Conservation (phyloP, 495 filamentous ascomycete species). For the Amphirosellinia nigrospora region DNA sequence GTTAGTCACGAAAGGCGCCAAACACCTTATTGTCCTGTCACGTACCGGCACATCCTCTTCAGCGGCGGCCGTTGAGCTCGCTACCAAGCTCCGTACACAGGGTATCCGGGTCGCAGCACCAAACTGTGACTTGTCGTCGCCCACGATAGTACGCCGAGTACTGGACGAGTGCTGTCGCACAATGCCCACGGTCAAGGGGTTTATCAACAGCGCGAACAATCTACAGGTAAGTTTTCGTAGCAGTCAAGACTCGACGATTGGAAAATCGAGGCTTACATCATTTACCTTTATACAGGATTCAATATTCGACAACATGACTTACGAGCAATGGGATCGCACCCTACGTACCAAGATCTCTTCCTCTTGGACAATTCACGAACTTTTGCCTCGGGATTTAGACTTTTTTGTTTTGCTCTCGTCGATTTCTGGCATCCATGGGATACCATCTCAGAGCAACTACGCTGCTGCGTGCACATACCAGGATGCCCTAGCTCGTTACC, state of each 20-base stretch:
- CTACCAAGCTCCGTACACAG: too few species aligned
- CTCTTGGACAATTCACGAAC: constrained; percentile 44
- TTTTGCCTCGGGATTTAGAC: constrained; percentile 48
- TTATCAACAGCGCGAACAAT: background rate
- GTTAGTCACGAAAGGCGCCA: background rate
- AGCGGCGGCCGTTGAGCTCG: background rate
- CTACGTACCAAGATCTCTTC: constrained; percentile 44
- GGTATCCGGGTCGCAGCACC: background rate
- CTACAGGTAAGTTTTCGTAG: too few species aligned
- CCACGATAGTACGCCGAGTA: too few species aligned
- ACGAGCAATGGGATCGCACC: background rate
- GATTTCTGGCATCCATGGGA: background rate
- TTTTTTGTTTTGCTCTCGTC: constrained; percentile 54
- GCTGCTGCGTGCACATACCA: background rate
- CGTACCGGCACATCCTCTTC: background rate
- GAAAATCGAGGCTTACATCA: too few species aligned
- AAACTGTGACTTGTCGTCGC: background rate
- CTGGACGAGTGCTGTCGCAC: background rate
- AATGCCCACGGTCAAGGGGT: constrained; percentile 10
- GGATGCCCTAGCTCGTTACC: background rate
- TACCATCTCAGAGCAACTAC: background rate
- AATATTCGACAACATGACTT: background rate
- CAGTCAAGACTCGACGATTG: too few species aligned
- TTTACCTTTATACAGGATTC: too few species aligned
- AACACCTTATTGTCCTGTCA: background rate